phyloP scores from a whole-genome alignment of 2,329 filamentous ascomycete genomes.

The Botrytis tulipae region DNA sequence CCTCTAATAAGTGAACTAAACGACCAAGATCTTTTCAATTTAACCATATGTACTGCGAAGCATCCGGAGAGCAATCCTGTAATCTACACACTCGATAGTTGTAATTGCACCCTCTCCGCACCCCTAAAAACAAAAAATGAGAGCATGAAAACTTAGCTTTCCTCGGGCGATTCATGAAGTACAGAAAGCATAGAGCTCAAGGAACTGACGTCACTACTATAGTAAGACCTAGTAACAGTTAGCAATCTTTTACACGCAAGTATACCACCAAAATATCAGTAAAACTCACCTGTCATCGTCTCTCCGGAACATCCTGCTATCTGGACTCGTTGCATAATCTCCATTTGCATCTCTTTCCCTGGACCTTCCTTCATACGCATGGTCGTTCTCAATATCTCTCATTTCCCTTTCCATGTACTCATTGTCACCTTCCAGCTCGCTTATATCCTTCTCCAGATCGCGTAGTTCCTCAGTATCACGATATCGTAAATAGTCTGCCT shows the following conservation, averaged over 20 bases:
- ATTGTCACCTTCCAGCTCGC: constrained; percentile 11
- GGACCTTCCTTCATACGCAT: background rate
- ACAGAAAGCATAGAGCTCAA: constrained; percentile 18
- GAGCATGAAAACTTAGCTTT: background rate
- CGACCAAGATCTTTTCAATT: background rate
- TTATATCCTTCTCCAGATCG: constrained; percentile 1
- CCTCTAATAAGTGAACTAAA: background rate
- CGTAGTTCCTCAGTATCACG: background rate
- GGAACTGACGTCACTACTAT: constrained; percentile 9
- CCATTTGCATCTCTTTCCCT: background rate
- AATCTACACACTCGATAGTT: background rate
- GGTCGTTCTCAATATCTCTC: background rate
- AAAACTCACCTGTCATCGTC: background rate
- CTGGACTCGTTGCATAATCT: constrained; percentile 10
- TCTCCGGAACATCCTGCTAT: background rate
- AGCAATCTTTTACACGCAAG: background rate
- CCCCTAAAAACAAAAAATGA: background rate
- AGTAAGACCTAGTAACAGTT: constrained; percentile 6
- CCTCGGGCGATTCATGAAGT: constrained; percentile 14
- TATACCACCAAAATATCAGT: background rate
- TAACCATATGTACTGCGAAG: background rate
- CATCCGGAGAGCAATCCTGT: background rate
- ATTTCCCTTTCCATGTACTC: constrained; percentile 11
- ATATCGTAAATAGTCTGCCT: constrained; percentile 1
- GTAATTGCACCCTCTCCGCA: background rate